Conservation (phyloP, 176 grass and related monocot genomes). For the Avena insularis region DNA sequence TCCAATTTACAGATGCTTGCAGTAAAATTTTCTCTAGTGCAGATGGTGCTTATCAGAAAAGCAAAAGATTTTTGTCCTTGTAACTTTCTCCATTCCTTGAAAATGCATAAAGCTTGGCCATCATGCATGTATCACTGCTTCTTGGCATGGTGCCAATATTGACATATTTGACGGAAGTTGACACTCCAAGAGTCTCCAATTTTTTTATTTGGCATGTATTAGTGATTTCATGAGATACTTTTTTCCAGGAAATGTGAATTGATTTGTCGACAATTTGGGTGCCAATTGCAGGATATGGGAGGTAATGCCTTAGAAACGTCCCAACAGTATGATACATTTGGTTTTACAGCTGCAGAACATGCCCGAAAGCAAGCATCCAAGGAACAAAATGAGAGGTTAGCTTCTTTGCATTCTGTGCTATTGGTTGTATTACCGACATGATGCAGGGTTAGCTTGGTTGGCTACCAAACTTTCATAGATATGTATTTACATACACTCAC, state of each 20-base stretch:
- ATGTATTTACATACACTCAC: constrained; percentile 12
- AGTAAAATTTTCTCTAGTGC: constrained; percentile 6
- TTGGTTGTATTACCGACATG: constrained; percentile 7
- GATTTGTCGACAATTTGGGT: background rate
- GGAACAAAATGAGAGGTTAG: constrained; percentile 87
- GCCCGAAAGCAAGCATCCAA: constrained; percentile 81
- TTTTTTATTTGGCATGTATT: background rate
- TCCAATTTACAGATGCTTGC: constrained; percentile 14
- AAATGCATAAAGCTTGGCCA: background rate
- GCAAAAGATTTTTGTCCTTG: background rate
- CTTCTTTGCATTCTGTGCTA: constrained; percentile 30
- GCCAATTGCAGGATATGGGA: constrained; percentile 80
- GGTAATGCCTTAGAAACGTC: constrained; percentile 88
- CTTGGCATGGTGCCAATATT: constrained; percentile 6
- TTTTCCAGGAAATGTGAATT: background rate
- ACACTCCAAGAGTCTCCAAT: background rate
- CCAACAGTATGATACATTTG: constrained; percentile 94
- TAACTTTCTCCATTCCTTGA: background rate
- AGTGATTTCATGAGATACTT: constrained; percentile 26
- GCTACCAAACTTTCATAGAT: background rate
- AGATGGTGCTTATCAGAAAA: constrained; percentile 4
- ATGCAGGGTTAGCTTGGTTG: constrained; percentile 20
- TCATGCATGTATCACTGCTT: background rate
- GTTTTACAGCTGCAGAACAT: constrained; percentile 83
- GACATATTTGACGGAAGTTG: background rate